Base-by-base conservation (phyloP, 768 basidiomycete species). In the Epithele typhae region DNA sequence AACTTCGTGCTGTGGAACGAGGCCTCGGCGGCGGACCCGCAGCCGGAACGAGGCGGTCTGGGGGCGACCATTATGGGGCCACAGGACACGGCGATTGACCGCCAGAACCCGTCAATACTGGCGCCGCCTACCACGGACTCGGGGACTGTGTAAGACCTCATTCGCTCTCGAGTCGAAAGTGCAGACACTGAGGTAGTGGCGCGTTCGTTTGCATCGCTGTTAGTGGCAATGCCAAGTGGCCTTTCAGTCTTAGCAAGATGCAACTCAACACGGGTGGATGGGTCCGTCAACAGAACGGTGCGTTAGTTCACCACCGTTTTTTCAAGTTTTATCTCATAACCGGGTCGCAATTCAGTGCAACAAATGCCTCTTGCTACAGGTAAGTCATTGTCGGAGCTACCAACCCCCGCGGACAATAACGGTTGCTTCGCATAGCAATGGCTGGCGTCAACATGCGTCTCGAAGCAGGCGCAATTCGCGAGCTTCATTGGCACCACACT, bases 171-270 rank as follows among this genome's bases (percentile, higher is more conserved):
- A 14, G 27, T 7, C 27, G 27, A 30, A 7, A 30, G 27, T 30
- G 14, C 27, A 30, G 7, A 30, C 7, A 14, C 7, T 30, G 14
- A 14, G 27, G 27, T 30, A 14, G 8, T 30, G 8, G 14, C 27
- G 27, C 8, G 27, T 14, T 7, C 14, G 27, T n/a, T n/a, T n/a
- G n/a, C n/a, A 30, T 30, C 32, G 43, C 38, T 32, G 32, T 8
- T 24, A 77, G 76, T 2, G 39, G 47, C 5, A 78, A 78, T 48
- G 55, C 59, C 32, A 64, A 63, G 50, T 66, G 65, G 66, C 64
- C 67, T 6, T 62, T 65, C 53, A 56, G 58, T 39, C 51, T 67
- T 35, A 65, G 63, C 45, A 65, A 65, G 45, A 64, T 62, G 36
- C 62, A 66, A 18, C 46, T 68, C 15, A 63, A 68, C 37, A 60